These are phyloP conservation scores for Zizania latifolia DNA, from an alignment of 176 grass and related monocot genomes.

Conservation along the genomic window DNA sequence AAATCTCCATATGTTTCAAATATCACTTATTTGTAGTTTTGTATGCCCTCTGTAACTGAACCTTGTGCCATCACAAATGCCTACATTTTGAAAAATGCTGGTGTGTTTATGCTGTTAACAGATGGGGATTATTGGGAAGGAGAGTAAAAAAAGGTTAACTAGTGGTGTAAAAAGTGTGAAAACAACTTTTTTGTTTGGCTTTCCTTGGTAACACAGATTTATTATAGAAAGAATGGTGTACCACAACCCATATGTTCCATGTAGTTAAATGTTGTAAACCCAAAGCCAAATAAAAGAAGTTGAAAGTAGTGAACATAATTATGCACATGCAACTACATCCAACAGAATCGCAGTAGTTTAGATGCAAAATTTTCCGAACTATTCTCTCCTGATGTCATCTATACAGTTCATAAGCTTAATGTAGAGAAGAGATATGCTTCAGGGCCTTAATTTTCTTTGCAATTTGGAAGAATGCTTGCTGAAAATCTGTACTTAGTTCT, in stretches of 20 bases:
- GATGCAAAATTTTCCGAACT: not conserved
- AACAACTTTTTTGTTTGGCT: constrained; percentile 1
- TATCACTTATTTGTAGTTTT: not conserved
- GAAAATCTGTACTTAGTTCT: constrained; percentile 1
- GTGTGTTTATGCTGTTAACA: not conserved
- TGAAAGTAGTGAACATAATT: not conserved
- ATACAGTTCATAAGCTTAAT: constrained; percentile 4
- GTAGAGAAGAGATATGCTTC: not conserved
- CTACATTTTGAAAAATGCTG: not conserved
- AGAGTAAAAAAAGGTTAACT: not conserved
- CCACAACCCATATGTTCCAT: not conserved
- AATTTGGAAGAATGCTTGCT: not conserved
- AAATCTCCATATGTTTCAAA: not conserved
- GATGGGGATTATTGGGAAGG: not conserved
- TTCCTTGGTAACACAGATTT: not conserved
- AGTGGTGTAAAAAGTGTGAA: not conserved
- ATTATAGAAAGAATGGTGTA: not conserved
- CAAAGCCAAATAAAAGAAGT: constrained; percentile 1
- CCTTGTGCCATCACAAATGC: not conserved
- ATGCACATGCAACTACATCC: not conserved
- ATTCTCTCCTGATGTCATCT: not conserved
- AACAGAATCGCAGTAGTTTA: not conserved
- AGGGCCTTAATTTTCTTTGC: not conserved
- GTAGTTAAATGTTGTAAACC: not conserved
- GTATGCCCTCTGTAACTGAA: not conserved